Evolutionary conservation across 2,329 filamentous ascomycete genomes (phyloP).

Genomic region (Ascochyta pisi): DNA sequence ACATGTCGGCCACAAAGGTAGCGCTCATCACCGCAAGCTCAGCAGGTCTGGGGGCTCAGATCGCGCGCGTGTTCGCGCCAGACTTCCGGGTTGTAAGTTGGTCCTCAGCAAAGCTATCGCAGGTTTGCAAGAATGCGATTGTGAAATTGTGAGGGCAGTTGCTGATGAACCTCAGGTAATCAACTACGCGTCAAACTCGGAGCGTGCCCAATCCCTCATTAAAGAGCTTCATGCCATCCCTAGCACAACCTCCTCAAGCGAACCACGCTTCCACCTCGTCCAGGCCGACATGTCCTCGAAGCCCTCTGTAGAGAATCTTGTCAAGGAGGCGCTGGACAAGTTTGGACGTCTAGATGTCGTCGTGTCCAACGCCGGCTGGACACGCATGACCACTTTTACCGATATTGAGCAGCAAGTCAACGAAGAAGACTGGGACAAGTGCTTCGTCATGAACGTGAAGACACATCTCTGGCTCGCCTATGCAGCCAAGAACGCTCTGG

Average conservation of each 20-base stretch:
- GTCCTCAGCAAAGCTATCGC: too few species aligned
- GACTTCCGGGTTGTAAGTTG: constrained; percentile 54
- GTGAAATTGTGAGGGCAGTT: not conserved
- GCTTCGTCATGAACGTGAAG: constrained; percentile 68
- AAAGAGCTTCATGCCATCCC: constrained; percentile 52
- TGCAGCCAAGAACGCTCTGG: constrained; percentile 64
- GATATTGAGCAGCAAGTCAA: constrained; percentile 65
- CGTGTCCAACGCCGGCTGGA: constrained; percentile 65
- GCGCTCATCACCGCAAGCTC: constrained; percentile 58
- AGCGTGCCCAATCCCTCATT: constrained; percentile 50
- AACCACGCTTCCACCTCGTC: constrained; percentile 52
- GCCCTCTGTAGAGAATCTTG: constrained; percentile 51
- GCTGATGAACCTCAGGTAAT: constrained; percentile 47
- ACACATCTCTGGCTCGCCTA: constrained; percentile 60
- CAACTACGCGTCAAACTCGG: constrained; percentile 56
- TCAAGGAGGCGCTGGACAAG: constrained; percentile 52
- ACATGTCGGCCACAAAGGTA: constrained; percentile 53
- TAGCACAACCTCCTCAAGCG: constrained; percentile 32
- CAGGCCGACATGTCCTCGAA: constrained; percentile 56
- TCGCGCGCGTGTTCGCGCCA: constrained; percentile 55
- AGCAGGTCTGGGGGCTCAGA: constrained; percentile 57
- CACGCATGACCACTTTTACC: constrained; percentile 64
- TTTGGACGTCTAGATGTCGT: constrained; percentile 59
- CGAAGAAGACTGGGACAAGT: constrained; percentile 71
- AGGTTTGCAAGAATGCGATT: too few species aligned